Evolutionary conservation across 2,329 filamentous ascomycete genomes (phyloP), one percentile per base, ranked within the genome.

Genomic region (Pseudogymnoascus sp.): DNA sequence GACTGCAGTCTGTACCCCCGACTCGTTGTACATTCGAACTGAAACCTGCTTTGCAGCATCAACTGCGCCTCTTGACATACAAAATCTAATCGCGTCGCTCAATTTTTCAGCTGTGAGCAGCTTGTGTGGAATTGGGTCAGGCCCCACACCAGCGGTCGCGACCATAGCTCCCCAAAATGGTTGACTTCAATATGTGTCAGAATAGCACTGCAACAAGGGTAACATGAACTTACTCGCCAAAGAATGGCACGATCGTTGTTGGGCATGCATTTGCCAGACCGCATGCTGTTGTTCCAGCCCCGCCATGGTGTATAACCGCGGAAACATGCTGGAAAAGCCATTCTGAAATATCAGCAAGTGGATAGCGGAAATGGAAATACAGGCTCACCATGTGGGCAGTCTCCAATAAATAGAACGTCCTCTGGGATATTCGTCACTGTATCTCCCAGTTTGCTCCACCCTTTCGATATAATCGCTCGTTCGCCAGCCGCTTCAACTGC

Each of bases 121-220:
- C 66, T 75, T 76, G 62, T 75, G 71, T 1, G 75, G 73, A 5
- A 77, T 73, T 0, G 77, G 73, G n/a, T 71, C 60, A 9, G 76
- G 76, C 2, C 77, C 77, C 5, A 77, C 77, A n/a, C 76, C 77
- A 2, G 76, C 76, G 26, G 69, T 68, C 2, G 72, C 72, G 1
- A 79, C 72, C 76, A 78, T 78, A 10, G 72, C 68, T 10, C 75
- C 77, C 77, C 77, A 79, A 64, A 79, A 79, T n/a, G 76, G 76
- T 66, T 79, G 77, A 60, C 68, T 71, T 37, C 2, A 2, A 62
- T 3, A 11, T 11, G 13, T 1, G 6, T 50, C 40, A 60, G 26
- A 59, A 35, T 4, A 13, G 3, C 17, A 26, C n/a, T 60, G 9
- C 10, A 19, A 33, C 56, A 59, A 13, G n/a, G n/a, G 35, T n/a